Evolutionary conservation across 768 basidiomycete genomes (phyloP), one percentile per base, ranked within the genome.

Genomic region (Rhodosporidiobolus odoratus): DNA sequence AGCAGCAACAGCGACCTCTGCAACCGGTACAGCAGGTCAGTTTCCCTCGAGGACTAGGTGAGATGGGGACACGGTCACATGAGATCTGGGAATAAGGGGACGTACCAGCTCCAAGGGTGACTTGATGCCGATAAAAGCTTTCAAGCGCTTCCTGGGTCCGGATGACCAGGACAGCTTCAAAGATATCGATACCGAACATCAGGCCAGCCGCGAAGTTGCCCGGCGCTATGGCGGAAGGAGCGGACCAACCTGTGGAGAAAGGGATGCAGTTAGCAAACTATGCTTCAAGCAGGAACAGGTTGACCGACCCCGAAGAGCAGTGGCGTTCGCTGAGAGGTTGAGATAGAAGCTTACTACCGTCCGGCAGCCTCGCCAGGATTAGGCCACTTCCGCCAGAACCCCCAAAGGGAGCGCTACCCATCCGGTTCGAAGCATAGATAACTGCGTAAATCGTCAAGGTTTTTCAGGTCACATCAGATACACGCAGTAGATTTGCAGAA

Each of bases 121-220:
- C 58, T 37, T 74, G 72, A 68, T 76, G 76, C 3, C 38, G 57
- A 17, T 58, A 48, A 57, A 78, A 78, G 5, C 68, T 63, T 6
- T 73, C 56, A 25, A 78, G 53, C 7, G 77, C 76, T 3, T 68
- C 61, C 15, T 68, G 57, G 27, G 77, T 76, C 2, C 48, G 63
- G 35, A 69, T 59, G 52, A 60, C n/a, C 27, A 78, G 75, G 23
- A 78, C 63, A 3, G 63, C 62, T 23, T 75, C 67, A 52, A 72
- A 75, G n/a, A 71, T 17, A 40, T 72, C 71, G 13, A 73, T 19
- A 2, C 75, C 75, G 4, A 75, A n/a, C 75, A 78, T 75, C 16
- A 75, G 45, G 9, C 77, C 77, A 0, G 68, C 73, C 0, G 70
- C 30, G 3, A 76, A 41, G 57, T 72, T 74, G 66, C 76, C 76